A percentile compares a stretch with the other conserved stretches of the same genome.
Evolutionary conservation across 2,329 filamentous ascomycete species (phyloP).

Genomic region (Thelonectria blattea): DNA sequence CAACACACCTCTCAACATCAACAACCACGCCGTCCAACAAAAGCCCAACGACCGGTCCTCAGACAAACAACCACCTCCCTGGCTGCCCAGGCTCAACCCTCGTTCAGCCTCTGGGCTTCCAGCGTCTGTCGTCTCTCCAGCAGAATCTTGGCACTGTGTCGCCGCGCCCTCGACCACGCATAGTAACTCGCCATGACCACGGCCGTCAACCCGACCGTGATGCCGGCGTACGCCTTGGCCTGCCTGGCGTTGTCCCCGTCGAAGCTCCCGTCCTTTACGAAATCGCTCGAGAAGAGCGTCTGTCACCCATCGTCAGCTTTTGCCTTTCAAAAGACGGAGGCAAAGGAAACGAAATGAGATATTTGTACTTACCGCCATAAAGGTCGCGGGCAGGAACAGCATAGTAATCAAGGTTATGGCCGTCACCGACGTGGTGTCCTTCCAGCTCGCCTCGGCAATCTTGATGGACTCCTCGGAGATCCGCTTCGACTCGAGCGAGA

Average conservation of each 20-base stretch:
- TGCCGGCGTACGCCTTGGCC: not conserved
- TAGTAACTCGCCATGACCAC: not conserved
- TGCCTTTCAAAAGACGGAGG: too few relatives aligned
- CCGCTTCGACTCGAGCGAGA: not conserved
- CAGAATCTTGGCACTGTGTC: not conserved
- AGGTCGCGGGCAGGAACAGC: not conserved
- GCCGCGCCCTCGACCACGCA: not conserved
- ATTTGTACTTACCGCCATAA: not conserved
- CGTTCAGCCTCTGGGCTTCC: not conserved
- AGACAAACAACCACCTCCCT: too few relatives aligned
- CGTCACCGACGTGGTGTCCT: not conserved
- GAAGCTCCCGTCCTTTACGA: not conserved
- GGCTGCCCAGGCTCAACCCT: too few relatives aligned
- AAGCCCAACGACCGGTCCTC: too few relatives aligned
- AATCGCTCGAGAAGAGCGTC: not conserved
- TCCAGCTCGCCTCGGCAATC: slow-evolving; percentile 1
- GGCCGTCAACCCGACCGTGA: not conserved
- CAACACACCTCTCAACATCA: too few relatives aligned
- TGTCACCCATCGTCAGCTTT: too few relatives aligned
- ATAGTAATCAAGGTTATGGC: not conserved
- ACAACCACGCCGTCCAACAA: too few relatives aligned
- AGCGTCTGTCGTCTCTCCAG: not conserved
- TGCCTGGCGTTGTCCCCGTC: not conserved
- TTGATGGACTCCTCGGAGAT: not conserved
- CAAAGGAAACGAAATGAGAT: too few relatives aligned